Evolutionary conservation across 768 basidiomycete genomes (phyloP).

Genomic region (Psilocybe azurescens): DNA sequence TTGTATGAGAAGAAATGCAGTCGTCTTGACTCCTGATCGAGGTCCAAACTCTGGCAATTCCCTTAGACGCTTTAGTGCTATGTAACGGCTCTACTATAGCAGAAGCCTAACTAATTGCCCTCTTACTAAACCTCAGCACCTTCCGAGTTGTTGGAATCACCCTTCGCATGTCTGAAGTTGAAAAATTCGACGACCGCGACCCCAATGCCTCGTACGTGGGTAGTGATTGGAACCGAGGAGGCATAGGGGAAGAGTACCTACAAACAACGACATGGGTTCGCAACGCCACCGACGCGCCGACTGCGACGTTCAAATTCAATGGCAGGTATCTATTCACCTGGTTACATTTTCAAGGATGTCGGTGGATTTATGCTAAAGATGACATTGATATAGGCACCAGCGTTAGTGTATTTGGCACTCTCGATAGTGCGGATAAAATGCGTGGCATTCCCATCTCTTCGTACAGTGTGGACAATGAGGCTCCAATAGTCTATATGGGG

Average conservation of each 20-base stretch:
- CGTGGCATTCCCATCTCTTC: not conserved
- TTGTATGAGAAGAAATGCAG: too few species aligned
- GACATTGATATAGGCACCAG: not conserved
- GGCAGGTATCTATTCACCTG: not conserved
- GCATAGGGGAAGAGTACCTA: not conserved
- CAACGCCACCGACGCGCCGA: not conserved
- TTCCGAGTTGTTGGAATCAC: too few species aligned
- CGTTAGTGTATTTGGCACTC: not conserved
- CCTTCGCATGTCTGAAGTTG: not conserved
- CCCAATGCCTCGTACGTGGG: not conserved
- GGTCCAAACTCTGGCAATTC: too few species aligned
- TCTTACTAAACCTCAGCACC: too few species aligned
- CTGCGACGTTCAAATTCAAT: not conserved
- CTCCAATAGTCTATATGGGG: not conserved
- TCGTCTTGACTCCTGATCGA: too few species aligned
- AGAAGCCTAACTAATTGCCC: too few species aligned
- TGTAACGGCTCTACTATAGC: too few species aligned
- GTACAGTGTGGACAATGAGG: not conserved
- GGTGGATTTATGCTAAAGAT: too few species aligned
- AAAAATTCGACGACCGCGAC: not conserved
- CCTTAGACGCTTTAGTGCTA: too few species aligned
- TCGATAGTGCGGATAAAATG: not conserved
- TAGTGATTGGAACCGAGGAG: not conserved
- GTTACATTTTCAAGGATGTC: not conserved
- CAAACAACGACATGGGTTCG: not conserved